Evolutionary conservation across 257 asterid species (phyloP).

Genomic region (Sherardia arvensis): DNA sequence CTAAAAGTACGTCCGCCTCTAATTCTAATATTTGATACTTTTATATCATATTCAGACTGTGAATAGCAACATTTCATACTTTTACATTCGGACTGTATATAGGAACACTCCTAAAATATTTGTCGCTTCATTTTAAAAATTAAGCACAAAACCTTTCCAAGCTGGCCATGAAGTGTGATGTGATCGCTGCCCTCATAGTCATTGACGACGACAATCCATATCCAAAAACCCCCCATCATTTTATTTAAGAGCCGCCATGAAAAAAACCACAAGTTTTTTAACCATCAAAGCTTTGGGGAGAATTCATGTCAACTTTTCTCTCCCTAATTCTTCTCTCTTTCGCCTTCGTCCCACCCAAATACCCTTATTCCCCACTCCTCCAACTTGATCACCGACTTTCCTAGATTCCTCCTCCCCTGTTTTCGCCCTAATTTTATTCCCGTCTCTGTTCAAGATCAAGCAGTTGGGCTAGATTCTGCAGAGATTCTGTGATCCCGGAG

Average conservation of each 20-base stretch:
- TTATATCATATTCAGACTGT: too few relatives aligned
- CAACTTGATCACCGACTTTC: constrained; percentile 2
- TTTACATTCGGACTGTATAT: too few relatives aligned
- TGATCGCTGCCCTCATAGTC: not conserved
- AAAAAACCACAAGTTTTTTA: not conserved
- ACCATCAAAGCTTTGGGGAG: too few relatives aligned
- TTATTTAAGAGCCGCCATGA: constrained; percentile 10
- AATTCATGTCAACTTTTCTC: constrained; percentile 17
- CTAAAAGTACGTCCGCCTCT: too few relatives aligned
- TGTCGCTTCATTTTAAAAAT: too few relatives aligned
- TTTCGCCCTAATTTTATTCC: not conserved
- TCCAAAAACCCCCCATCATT: not conserved
- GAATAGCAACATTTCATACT: too few relatives aligned
- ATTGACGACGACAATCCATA: not conserved
- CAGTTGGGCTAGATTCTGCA: constrained; percentile 13
- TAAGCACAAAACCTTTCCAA: not conserved
- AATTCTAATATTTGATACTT: too few relatives aligned
- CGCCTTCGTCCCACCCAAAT: constrained; percentile 4
- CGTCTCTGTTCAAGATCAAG: constrained; percentile 5
- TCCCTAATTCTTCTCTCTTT: constrained; percentile 12
- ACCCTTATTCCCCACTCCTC: not conserved
- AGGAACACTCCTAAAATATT: too few relatives aligned
- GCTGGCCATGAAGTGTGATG: not conserved
- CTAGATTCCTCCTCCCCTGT: not conserved
- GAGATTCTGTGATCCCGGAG: constrained; percentile 12